Percentiles rank a stretch among this genome's conserved stretches.
phyloP scores from a whole-genome alignment of 306 rosid species.

The Sicyos edulis region DNA sequence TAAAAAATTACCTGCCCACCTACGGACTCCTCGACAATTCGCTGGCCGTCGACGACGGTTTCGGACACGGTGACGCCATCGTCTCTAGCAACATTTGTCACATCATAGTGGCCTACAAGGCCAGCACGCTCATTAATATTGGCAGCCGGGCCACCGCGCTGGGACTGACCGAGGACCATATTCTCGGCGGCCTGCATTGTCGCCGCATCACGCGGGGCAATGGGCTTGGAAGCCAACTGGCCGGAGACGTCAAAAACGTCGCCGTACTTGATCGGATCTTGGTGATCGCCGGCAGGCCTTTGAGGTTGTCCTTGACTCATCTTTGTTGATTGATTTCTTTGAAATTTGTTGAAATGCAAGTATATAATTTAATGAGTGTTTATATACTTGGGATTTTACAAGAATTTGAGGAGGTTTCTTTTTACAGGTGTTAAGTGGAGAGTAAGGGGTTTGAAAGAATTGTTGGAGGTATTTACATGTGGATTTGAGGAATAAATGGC shows the following conservation, averaged over 20 bases:
- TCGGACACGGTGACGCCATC: conserved; percentile 39
- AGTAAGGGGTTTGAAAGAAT: background rate
- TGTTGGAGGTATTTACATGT: background rate
- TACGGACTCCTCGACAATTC: conserved; percentile 35
- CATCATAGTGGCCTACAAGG: conserved; percentile 21
- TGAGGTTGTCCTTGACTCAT: conserved; percentile 15
- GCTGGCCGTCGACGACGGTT: conserved; percentile 27
- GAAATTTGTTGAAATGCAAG: background rate
- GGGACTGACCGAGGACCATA: conserved; percentile 42
- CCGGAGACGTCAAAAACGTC: conserved; percentile 63
- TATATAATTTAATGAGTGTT: background rate
- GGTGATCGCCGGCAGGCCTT: background rate
- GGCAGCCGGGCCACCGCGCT: conserved; percentile 53
- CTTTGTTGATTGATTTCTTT: background rate
- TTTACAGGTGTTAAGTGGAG: background rate
- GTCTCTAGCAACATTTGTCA: conserved; percentile 26
- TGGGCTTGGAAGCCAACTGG: conserved; percentile 36
- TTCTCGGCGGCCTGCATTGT: conserved; percentile 58
- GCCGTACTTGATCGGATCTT: conserved; percentile 45
- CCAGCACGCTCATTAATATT: conserved; percentile 29
- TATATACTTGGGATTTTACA: background rate
- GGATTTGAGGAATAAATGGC: background rate
- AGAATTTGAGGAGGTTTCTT: background rate
- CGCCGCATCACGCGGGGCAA: conserved; percentile 45
- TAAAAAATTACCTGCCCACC: conserved; percentile 34